Conservation (phyloP, 768 basidiomycete species). For the Dentipellis fragilis region DNA sequence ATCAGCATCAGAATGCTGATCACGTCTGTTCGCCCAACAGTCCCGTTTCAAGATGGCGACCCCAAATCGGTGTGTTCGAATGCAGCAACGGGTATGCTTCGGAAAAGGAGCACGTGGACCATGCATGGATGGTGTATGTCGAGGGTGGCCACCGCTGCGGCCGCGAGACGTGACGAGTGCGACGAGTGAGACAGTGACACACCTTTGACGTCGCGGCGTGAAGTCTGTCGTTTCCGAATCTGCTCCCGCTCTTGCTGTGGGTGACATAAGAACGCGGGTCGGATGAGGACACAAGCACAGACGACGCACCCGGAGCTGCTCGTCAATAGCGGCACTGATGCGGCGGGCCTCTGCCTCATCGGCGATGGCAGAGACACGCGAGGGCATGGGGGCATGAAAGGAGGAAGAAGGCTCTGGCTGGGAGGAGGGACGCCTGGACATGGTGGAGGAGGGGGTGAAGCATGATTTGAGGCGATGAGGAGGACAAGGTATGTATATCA, state of each 20-base stretch:
- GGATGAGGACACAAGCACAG: too few species aligned
- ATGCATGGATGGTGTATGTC: neutral
- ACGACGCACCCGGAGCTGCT: slow-evolving; percentile 38
- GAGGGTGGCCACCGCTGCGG: too few species aligned
- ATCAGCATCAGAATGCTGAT: too few species aligned
- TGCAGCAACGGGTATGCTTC: too few species aligned
- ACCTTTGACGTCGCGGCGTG: slow-evolving; percentile 47
- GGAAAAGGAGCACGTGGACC: neutral
- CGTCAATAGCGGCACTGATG: slow-evolving; percentile 44
- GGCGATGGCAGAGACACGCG: slow-evolving; percentile 10
- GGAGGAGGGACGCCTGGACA: neutral
- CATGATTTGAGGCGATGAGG: neutral
- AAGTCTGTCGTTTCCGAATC: slow-evolving; percentile 33
- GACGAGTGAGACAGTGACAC: slow-evolving; percentile 1
- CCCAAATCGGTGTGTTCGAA: too few species aligned
- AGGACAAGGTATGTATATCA: neutral
- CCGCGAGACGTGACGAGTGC: too few species aligned
- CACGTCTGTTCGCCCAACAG: too few species aligned
- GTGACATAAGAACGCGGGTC: neutral
- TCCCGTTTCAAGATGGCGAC: too few species aligned
- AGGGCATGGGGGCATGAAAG: neutral
- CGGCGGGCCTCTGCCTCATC: slow-evolving; percentile 35
- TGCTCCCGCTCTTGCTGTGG: slow-evolving; percentile 35
- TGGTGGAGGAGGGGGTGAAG: neutral
- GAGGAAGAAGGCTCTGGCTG: neutral